Base-by-base conservation (phyloP, 441 rosid genomes). In the Populus hybrid region DNA sequence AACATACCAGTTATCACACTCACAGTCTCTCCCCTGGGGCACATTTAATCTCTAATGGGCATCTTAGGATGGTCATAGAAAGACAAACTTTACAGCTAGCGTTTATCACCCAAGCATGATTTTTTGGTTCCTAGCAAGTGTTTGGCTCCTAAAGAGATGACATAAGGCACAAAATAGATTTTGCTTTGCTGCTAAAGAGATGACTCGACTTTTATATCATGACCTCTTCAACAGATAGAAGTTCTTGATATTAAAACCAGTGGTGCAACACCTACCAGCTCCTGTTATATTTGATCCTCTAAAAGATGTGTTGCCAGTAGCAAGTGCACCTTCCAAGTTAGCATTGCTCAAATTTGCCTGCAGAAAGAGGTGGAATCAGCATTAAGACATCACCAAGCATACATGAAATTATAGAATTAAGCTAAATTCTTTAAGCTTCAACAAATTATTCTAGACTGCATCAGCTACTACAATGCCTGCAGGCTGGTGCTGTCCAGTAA, bases 271-370 rank as follows among this genome's bases (percentile, higher is more conserved):
- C 32, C 32, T 82, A 91, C 97, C 97, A 24, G 97, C 97, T 77
- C 97, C 97, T 1, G 85, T 86, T 70, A 94, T 90, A 53, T 81
- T 90, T 77, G 99, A 91, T 83, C 94, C 98, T 80, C 21, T 91
- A 79, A 95, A 93, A 53, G 99, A 93, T 30, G 98, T 92, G 83
- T 95, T 95, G 69, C 98, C 98, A 2, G 97, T 93, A 76, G 88
- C 89, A 76, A 88, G 85, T 6, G 96, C 97, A 73, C 99, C 97
- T 90, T 93, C 99, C 83, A 95, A 84, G 85, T 91, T 95, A 61
- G 98, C 98, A 78, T 95, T 93, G 73, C 87, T 90, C 79, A 94
- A 81, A 80, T 94, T 94, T 67, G 78, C 97, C 97, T 94, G 87
- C 83, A 83, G 21, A 78, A 74, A 68, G 68, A 46, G 50, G 20